Evolutionary conservation across 2,329 filamentous ascomycete species (phyloP).

Genomic region (Ilyonectria destructans): DNA sequence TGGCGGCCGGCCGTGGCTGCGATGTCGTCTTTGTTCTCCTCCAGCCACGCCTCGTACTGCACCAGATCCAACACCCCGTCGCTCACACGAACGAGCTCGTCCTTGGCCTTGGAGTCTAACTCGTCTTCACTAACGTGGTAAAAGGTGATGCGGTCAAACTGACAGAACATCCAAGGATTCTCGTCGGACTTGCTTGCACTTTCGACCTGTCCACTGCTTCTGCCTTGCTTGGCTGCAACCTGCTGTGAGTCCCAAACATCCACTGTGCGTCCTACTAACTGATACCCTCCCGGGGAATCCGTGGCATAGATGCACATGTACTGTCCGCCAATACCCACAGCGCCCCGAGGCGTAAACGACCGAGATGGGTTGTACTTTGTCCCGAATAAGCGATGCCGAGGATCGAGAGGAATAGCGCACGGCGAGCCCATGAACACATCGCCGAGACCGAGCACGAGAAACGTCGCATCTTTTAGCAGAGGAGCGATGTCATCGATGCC

Average conservation of each 20-base stretch:
- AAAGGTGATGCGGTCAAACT: constrained; percentile 55
- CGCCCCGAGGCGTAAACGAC: constrained; percentile 55
- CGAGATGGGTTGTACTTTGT: constrained; percentile 59
- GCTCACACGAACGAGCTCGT: constrained; percentile 47
- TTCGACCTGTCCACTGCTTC: constrained; percentile 1
- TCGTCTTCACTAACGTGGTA: constrained; percentile 50
- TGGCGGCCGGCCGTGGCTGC: constrained; percentile 39
- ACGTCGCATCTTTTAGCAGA: constrained; percentile 52
- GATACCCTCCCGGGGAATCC: constrained; percentile 57
- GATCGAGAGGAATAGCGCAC: constrained; percentile 55
- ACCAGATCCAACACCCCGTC: constrained; percentile 51
- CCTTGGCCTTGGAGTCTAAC: constrained; percentile 44
- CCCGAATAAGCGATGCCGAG: constrained; percentile 54
- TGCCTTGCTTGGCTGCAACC: constrained; percentile 4
- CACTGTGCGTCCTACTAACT: constrained; percentile 55
- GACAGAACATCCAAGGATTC: constrained; percentile 50
- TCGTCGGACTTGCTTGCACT: background rate
- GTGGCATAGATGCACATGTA: constrained; percentile 60
- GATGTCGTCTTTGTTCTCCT: constrained; percentile 49
- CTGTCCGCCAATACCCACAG: constrained; percentile 56
- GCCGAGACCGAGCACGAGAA: constrained; percentile 57
- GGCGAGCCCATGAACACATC: constrained; percentile 60
- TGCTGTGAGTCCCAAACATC: constrained; percentile 53
- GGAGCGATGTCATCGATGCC: constrained; percentile 49
- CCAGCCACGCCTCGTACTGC: constrained; percentile 54